Percentiles rank a stretch among this genome's conserved stretches.
Conservation (phyloP, 257 asterid species). For the Penstemon newberryi region DNA sequence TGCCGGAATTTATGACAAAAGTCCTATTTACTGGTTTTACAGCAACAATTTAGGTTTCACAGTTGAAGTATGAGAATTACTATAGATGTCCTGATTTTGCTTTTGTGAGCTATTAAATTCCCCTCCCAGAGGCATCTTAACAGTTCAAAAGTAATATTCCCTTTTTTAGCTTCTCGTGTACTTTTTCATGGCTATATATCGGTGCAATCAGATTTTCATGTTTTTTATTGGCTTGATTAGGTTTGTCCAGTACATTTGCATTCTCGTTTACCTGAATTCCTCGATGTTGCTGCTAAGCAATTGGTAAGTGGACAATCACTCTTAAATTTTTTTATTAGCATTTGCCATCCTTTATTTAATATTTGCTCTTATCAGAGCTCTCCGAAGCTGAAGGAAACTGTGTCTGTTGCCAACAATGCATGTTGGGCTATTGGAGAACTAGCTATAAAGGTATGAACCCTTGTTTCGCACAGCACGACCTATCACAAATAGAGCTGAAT, state of each 20-base stretch:
- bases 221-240: constrained; percentile 31
- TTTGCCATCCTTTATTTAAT: constrained; percentile 19
- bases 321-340: constrained; percentile 15
- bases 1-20: too few species aligned
- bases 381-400: constrained; percentile 79
- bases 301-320: constrained; percentile 56
- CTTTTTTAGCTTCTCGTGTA: background rate
- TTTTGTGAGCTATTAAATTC: background rate
- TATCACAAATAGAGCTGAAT: constrained; percentile 6
- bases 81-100: background rate
- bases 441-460: constrained; percentile 58
- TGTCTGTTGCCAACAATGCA: constrained; percentile 97
- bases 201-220: background rate
- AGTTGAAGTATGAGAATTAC: too few species aligned
- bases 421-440: constrained; percentile 99
- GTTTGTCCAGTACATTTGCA: constrained; percentile 50
- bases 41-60: too few species aligned
- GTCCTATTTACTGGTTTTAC: too few species aligned
- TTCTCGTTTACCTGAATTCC: constrained; percentile 76
- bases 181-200: constrained; percentile 25
- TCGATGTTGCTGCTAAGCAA: constrained; percentile 86
- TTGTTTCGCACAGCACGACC: background rate
- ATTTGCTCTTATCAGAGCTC: constrained; percentile 52
- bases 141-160: constrained; percentile 4
- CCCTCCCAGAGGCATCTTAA: constrained; percentile 10